Evolutionary conservation across 345 rosid genomes (phyloP).

Genomic region (Lumnitzera racemosa): DNA sequence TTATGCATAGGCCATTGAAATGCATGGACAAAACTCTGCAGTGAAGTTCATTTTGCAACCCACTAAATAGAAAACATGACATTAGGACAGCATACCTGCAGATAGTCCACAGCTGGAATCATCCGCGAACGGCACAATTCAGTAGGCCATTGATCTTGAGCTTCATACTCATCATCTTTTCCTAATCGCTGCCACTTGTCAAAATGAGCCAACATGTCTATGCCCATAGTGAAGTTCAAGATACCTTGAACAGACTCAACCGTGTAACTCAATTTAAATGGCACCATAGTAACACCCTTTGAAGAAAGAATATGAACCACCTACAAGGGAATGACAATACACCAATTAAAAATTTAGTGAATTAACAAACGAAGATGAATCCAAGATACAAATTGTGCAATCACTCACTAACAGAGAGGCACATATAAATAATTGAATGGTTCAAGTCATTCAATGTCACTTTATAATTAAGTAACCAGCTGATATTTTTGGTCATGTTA

Average conservation of each 20-base stretch:
- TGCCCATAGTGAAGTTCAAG: slow-evolving; percentile 74
- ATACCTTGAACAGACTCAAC: slow-evolving; percentile 82
- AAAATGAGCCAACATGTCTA: slow-evolving; percentile 80
- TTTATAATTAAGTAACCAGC: neutral
- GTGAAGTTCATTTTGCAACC: too few relatives aligned
- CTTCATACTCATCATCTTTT: slow-evolving; percentile 65
- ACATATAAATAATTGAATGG: too few relatives aligned
- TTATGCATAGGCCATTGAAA: too few relatives aligned
- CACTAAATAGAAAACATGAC: too few relatives aligned
- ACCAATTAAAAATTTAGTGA: neutral
- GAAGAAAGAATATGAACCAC: slow-evolving; percentile 62
- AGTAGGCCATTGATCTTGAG: slow-evolving; percentile 87
- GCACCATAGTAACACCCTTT: slow-evolving; percentile 74
- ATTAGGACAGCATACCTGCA: slow-evolving; percentile 37
- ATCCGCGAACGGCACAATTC: slow-evolving; percentile 64
- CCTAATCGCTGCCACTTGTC: slow-evolving; percentile 79
- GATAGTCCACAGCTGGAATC: slow-evolving; percentile 66
- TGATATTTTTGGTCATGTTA: too few relatives aligned
- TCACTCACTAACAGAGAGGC: too few relatives aligned
- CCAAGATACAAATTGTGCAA: too few relatives aligned
- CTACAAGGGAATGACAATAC: slow-evolving; percentile 20
- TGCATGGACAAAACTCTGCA: too few relatives aligned
- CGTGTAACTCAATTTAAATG: slow-evolving; percentile 62
- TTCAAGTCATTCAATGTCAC: too few relatives aligned
- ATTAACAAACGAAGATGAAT: too few relatives aligned